Conservation (phyloP, 169 alveolate genomes). For the Sarcocystis neurona region DNA sequence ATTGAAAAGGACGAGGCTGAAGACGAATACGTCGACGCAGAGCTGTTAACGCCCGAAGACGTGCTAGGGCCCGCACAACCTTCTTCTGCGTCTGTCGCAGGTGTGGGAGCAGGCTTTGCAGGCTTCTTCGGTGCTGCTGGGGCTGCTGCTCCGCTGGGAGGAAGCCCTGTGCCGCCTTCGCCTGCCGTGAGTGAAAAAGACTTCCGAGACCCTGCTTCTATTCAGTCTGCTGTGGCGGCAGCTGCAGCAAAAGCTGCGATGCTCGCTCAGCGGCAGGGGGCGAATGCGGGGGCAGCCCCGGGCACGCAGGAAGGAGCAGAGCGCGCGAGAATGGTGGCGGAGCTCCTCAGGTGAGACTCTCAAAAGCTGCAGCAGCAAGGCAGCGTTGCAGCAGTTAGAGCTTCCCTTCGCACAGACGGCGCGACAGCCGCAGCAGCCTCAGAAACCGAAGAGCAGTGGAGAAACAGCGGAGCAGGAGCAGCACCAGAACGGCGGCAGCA, state of each 20-base stretch:
- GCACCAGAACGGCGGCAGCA: no score
- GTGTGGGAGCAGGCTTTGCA: neutral
- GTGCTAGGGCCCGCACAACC: neutral
- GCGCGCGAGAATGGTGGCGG: constrained; percentile 49
- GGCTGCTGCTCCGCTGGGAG: constrained; percentile 20
- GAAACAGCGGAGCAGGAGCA: neutral
- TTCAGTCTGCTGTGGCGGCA: constrained; percentile 64
- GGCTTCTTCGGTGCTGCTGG: constrained; percentile 45
- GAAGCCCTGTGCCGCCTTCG: neutral
- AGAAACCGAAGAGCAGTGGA: neutral
- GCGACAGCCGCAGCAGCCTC: neutral
- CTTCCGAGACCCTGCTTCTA: constrained; percentile 4
- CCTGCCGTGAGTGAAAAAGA: neutral
- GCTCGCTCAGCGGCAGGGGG: constrained; percentile 53
- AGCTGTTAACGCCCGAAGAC: constrained; percentile 8
- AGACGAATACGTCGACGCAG: constrained; percentile 47
- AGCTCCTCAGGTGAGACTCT: constrained; percentile 30
- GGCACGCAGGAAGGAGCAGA: constrained; percentile 60
- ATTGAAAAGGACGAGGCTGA: constrained; percentile 52
- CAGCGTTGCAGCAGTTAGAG: no score
- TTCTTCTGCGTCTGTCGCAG: neutral
- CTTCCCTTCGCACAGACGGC: no score
- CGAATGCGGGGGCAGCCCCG: constrained; percentile 34
- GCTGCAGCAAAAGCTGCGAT: constrained; percentile 66
- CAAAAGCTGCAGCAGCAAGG: no score